Evolutionary conservation across 1,139 yeast species (phyloP), one percentile per base, ranked within the genome.

Genomic region (Suhomyces terraborum): DNA sequence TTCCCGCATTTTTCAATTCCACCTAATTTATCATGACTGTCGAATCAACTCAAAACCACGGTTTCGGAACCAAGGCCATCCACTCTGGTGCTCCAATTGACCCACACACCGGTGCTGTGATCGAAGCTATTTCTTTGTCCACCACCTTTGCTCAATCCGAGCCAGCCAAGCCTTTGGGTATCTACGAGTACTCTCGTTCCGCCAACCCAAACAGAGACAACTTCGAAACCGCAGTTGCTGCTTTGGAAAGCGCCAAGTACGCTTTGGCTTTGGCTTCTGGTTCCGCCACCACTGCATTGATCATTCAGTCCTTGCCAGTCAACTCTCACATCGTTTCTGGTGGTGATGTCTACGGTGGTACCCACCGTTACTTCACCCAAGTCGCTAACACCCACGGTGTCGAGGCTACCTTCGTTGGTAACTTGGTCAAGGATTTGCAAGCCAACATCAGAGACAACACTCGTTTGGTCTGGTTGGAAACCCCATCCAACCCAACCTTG

Each of bases 281-380:
- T 41, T 84, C 91, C 40, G 95, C 96, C 42, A 79, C 91, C 50
- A 86, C 95, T 41, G 89, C 94, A 25, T 77, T 84, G 54, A 74
- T 88, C 38, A 67, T 87, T 53, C 95, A 87, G 66, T 76, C 86
- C 31, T 71, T 88, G 55, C 84, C 88, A 35, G 75, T 79, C 51
- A 84, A 84, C 42, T 74, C 87, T 40, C 95, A 87, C 58, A 84
- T 85, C 38, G 74, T 88, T 41, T 82, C 93, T 40, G 82, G 88
- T 56, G 93, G 88, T 54, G 96, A 88, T 58, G 95, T 88, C 36
- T 88, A 88, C 66, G 96, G 96, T 50, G 96, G 96, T 58, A 88
- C 96, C 47, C 94, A 88, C 71, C 77, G 96, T 65, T 88, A 87
- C 69, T 87, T 88, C 75, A 84, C 95, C 61, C 78, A 84, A 64